Conservation (phyloP, 805 yeast genomes). For the Monosporozyma aerobia region DNA sequence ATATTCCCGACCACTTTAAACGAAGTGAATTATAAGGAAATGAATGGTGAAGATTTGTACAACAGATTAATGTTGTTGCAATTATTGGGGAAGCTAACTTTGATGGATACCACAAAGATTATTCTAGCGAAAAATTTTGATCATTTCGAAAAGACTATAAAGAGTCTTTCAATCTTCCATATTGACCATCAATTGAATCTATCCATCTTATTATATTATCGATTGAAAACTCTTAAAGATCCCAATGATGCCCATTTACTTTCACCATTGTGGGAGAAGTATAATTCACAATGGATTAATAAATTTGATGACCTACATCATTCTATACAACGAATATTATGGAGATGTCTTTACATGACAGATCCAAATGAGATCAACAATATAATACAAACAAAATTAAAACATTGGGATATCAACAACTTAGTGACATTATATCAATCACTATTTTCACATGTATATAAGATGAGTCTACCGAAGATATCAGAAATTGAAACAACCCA, state of each 20-base stretch:
- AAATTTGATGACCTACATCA: conserved; percentile 11
- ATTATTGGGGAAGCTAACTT: conserved; percentile 11
- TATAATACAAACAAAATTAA: conserved; percentile 1
- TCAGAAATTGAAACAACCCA: not conserved
- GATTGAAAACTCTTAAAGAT: not conserved
- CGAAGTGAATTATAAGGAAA: not conserved
- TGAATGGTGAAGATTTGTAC: conserved; percentile 11
- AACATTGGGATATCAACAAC: conserved; percentile 9
- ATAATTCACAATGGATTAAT: conserved; percentile 10
- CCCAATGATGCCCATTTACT: conserved; percentile 5
- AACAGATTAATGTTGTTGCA: conserved; percentile 16
- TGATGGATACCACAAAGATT: conserved; percentile 13
- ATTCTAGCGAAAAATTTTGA: conserved; percentile 14
- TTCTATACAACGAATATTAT: conserved; percentile 18
- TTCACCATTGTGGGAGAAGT: conserved; percentile 5
- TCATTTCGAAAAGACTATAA: conserved; percentile 9
- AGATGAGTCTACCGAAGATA: conserved; percentile 10
- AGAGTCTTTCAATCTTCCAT: conserved; percentile 14
- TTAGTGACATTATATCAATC: conserved; percentile 22
- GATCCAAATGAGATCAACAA: not conserved
- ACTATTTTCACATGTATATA: conserved; percentile 15
- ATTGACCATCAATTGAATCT: conserved; percentile 10
- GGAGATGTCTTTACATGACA: conserved; percentile 17
- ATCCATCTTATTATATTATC: conserved; percentile 18
- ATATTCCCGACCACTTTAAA: not conserved